Percentiles rank a stretch among this genome's conserved stretches.
Evolutionary conservation across 768 basidiomycete species (phyloP).

Genomic region (Kwoniella newhampshirensis): DNA sequence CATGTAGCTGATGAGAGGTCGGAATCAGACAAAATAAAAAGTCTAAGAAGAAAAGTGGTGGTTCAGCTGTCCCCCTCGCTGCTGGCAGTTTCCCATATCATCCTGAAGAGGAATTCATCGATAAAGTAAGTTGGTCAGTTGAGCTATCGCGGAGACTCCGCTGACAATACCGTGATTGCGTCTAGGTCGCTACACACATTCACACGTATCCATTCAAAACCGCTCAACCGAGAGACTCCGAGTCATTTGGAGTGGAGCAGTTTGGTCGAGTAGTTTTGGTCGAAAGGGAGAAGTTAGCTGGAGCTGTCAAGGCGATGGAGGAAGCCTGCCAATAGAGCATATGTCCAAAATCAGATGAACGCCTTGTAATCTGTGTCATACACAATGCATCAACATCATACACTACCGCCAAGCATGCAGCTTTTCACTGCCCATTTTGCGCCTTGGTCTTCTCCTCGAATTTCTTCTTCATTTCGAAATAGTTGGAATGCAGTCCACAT

Average conservation of each 20-base stretch:
- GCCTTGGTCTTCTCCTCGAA: constrained; percentile 40
- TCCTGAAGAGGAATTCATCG: constrained; percentile 76
- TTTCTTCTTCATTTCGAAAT: constrained; percentile 61
- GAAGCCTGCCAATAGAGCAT: constrained; percentile 34
- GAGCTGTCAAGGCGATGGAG: constrained; percentile 34
- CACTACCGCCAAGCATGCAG: too few relatives aligned
- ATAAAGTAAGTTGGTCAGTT: constrained; percentile 61
- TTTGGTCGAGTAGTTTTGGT: constrained; percentile 67
- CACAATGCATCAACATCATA: too few relatives aligned
- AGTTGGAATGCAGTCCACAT: constrained; percentile 92
- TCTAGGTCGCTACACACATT: constrained; percentile 59
- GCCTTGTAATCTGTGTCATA: too few relatives aligned
- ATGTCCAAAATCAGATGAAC: neutral
- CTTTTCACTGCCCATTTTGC: constrained; percentile 3
- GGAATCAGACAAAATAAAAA: constrained; percentile 34
- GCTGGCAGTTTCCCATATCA: constrained; percentile 70
- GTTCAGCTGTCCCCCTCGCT: constrained; percentile 31
- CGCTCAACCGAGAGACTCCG: constrained; percentile 61
- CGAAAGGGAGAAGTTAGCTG: constrained; percentile 18
- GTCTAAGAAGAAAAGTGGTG: constrained; percentile 55
- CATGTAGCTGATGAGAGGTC: constrained; percentile 40
- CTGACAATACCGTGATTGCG: neutral
- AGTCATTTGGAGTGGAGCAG: constrained; percentile 71
- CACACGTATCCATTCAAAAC: constrained; percentile 63
- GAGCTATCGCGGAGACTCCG: too few relatives aligned